Percentiles rank a stretch among this genome's conserved stretches.
phyloP scores from a whole-genome alignment of 352 stramenopile genomes.

The Peronosclerospora sorghi region DNA sequence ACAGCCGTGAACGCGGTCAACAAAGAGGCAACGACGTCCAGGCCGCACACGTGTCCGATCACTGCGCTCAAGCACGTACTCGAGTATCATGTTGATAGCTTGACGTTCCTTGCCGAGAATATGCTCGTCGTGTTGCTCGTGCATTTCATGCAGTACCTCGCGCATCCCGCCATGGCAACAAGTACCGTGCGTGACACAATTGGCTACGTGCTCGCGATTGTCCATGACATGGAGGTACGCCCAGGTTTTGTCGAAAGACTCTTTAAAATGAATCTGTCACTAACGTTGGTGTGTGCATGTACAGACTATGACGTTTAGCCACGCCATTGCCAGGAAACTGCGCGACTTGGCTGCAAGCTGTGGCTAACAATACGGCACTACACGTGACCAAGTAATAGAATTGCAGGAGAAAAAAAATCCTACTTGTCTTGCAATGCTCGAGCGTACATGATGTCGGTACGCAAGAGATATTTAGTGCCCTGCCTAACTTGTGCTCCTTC shows the following conservation, averaged over 20 bases:
- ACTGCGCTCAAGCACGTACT: constrained; percentile 38
- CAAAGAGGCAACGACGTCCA: constrained; percentile 12
- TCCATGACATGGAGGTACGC: constrained; percentile 56
- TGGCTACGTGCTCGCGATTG: constrained; percentile 53
- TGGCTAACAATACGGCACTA: background rate
- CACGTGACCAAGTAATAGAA: background rate
- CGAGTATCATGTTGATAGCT: constrained; percentile 69
- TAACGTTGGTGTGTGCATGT: background rate
- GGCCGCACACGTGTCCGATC: constrained; percentile 30
- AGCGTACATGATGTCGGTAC: constrained; percentile 78
- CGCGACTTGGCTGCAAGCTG: constrained; percentile 36
- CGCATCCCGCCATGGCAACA: constrained; percentile 19
- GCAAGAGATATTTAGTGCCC: constrained; percentile 63
- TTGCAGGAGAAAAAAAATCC: background rate
- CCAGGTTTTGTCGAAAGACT: background rate
- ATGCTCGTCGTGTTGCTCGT: constrained; percentile 58
- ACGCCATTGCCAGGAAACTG: constrained; percentile 54
- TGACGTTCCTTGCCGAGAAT: constrained; percentile 71
- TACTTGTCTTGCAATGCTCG: constrained; percentile 8
- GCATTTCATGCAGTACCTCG: constrained; percentile 59
- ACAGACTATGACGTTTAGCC: constrained; percentile 57
- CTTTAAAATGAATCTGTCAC: background rate
- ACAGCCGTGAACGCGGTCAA: constrained; percentile 16
- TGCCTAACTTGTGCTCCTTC: constrained; percentile 52
- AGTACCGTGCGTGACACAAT: constrained; percentile 21